Conservation (phyloP, 495 filamentous ascomycete species). For the Chaetomium fimeti region DNA sequence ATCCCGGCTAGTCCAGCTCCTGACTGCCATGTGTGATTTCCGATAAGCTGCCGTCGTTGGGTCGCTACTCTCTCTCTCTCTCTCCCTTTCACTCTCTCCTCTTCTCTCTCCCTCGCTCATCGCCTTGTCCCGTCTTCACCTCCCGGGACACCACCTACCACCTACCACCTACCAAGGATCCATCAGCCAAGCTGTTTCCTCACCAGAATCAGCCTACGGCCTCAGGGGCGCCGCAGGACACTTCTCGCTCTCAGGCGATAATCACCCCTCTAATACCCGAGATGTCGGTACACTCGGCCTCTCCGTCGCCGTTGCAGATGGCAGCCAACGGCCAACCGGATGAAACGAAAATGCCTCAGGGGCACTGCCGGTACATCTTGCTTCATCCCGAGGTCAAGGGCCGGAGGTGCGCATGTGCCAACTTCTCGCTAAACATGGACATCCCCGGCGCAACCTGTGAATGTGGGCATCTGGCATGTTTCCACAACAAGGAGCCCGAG, state of each 20-base stretch:
- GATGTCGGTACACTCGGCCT: slow-evolving; percentile 31
- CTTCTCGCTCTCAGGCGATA: slow-evolving; percentile 1
- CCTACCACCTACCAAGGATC: neutral
- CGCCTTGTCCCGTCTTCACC: neutral
- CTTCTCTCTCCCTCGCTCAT: slow-evolving; percentile 1
- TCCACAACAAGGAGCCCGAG: slow-evolving; percentile 48
- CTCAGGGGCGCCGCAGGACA: slow-evolving; percentile 3
- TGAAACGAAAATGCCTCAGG: slow-evolving; percentile 49
- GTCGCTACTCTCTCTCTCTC: slow-evolving; percentile 22
- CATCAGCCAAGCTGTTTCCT: neutral
- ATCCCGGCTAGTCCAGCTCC: slow-evolving; percentile 16
- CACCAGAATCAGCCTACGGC: slow-evolving; percentile 8
- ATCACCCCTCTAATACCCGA: slow-evolving; percentile 17
- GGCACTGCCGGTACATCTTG: slow-evolving; percentile 57
- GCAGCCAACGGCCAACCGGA: slow-evolving; percentile 32
- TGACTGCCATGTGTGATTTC: slow-evolving; percentile 36
- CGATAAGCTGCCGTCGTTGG: slow-evolving; percentile 29
- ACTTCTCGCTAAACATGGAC: slow-evolving; percentile 52
- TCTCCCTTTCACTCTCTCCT: neutral
- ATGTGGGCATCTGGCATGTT: slow-evolving; percentile 57
- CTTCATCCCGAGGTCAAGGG: slow-evolving; percentile 54
- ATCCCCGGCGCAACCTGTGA: slow-evolving; percentile 53
- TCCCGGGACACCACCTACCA: slow-evolving; percentile 6
- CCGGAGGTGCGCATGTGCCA: slow-evolving; percentile 54
- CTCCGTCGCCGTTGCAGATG: slow-evolving; percentile 37